These are phyloP conservation scores for Ceratocystis destructans DNA, from an alignment of 2,329 filamentous ascomycete species.

Conservation along the genomic window DNA sequence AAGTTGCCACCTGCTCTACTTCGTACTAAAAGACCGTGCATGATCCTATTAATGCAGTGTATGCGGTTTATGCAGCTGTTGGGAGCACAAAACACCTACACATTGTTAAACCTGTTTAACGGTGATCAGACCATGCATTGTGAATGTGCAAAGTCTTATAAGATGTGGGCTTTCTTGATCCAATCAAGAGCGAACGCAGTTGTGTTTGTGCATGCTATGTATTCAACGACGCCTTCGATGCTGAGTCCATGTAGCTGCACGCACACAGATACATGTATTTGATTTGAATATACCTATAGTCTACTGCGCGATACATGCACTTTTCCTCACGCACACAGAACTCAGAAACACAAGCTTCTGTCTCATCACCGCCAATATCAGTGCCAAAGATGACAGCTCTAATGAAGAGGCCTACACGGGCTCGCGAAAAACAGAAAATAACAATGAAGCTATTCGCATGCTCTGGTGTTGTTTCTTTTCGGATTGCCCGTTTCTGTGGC, in stretches of 20 bases:
- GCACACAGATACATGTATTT: neutral
- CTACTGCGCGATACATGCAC: neutral
- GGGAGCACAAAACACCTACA: neutral
- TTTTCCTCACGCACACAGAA: no score
- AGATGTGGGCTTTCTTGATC: neutral
- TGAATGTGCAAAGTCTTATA: neutral
- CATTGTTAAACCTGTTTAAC: neutral
- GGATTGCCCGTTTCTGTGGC: no score
- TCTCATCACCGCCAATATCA: no score
- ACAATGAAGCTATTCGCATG: no score
- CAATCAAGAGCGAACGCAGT: neutral
- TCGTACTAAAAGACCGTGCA: neutral
- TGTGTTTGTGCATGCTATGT: neutral
- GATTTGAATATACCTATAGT: no score
- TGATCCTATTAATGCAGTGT: slow-evolving; percentile 1
- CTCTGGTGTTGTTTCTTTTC: no score
- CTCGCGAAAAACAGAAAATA: no score
- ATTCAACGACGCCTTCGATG: neutral
- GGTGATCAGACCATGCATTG: neutral
- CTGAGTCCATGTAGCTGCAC: neutral
- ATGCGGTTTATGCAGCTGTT: neutral
- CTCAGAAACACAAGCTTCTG: no score
- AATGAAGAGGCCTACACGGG: no score
- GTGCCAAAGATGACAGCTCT: no score
- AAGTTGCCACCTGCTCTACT: neutral